phyloP scores from a whole-genome alignment of 306 rosid species.

The Trifolium fragiferum region DNA sequence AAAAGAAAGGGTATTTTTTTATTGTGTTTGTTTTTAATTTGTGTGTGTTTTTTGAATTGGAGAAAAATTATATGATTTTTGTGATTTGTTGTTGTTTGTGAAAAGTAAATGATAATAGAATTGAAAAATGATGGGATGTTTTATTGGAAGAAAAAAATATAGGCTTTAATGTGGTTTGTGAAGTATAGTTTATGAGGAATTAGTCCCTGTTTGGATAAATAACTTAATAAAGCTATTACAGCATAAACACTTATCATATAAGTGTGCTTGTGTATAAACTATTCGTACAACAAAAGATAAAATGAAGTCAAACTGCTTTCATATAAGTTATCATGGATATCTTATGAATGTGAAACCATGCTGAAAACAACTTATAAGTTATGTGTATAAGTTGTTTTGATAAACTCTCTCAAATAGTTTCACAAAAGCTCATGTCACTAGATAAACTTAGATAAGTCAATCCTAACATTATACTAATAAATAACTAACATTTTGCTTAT shows the following conservation, averaged over 20 bases:
- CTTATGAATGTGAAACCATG: neutral
- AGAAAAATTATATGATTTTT: neutral
- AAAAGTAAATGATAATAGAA: neutral
- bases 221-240: neutral
- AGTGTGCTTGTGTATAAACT: neutral
- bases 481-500: too few relatives aligned
- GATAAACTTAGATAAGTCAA: neutral
- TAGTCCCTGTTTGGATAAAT: neutral
- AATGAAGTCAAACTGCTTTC: too few relatives aligned
- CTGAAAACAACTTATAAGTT: neutral
- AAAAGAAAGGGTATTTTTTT: slow-evolving; percentile 76
- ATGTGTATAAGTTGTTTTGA: neutral
- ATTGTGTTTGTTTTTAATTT: neutral
- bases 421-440: neutral
- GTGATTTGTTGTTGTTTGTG: neutral
- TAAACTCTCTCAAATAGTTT: neutral
- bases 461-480: too few relatives aligned
- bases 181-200: neutral
- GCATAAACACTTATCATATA: neutral
- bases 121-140: neutral
- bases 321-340: neutral
- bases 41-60: neutral
- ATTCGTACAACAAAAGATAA: too few relatives aligned
- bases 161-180: neutral
- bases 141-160: neutral